Conservation (phyloP, 1,284 basidiomycete species). For the Cryptococcus amylolentus region DNA sequence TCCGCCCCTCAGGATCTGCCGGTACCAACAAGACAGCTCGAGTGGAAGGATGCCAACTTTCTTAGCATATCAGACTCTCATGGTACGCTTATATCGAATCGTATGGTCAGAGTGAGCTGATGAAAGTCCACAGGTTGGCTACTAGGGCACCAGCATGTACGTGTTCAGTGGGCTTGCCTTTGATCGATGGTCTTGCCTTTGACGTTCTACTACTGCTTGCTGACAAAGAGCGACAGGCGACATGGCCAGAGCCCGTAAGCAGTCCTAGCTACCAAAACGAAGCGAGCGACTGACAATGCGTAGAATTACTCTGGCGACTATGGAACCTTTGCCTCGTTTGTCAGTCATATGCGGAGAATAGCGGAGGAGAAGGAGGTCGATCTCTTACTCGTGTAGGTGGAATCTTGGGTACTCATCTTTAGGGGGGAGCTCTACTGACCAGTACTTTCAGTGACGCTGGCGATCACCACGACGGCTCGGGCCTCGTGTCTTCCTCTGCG, state of each 20-base stretch:
- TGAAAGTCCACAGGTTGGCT: conserved; percentile 38
- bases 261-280: background rate
- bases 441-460: conserved; percentile 55
- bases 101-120: background rate
- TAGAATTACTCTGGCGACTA: conserved; percentile 60
- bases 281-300: background rate
- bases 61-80: conserved; percentile 48
- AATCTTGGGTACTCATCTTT: conserved; percentile 67
- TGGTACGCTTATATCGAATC: conserved; percentile 26
- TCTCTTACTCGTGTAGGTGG: conserved; percentile 39
- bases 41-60: conserved; percentile 49
- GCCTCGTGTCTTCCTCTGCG: conserved; percentile 29
- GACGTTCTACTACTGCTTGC: background rate
- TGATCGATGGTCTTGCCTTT: background rate
- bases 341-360: conserved; percentile 70
- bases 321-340: conserved; percentile 76
- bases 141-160: conserved; percentile 48
- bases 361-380: conserved; percentile 52
- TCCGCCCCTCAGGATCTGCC: conserved; percentile 22
- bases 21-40: conserved; percentile 34
- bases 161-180: conserved; percentile 4
- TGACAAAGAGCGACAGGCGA: conserved; percentile 29
- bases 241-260: conserved; percentile 50
- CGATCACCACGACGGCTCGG: conserved; percentile 69
- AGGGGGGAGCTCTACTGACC: background rate